Evolutionary conservation across 192 early-diverging fungal genomes (phyloP).

Genomic region (Backusella australiensis): DNA sequence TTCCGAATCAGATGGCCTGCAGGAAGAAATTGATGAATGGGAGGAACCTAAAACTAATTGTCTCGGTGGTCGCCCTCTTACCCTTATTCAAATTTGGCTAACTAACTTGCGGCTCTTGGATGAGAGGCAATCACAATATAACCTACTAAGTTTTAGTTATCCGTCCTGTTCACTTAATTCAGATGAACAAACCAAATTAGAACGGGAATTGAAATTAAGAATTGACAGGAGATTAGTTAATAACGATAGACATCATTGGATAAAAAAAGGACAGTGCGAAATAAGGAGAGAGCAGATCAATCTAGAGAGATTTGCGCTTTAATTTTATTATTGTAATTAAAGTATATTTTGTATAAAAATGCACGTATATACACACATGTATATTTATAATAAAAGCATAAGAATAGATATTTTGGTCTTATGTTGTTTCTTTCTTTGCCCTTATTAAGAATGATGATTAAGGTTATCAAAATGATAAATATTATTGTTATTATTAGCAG

Average conservation of each 20-base stretch:
- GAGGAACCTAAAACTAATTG: conserved; percentile 24
- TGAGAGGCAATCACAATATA: not conserved
- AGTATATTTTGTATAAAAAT: not conserved
- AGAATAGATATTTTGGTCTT: not conserved
- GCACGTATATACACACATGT: not conserved
- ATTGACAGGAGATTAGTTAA: not conserved
- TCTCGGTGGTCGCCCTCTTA: conserved; percentile 8
- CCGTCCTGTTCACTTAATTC: conserved; percentile 1
- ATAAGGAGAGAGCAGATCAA: conserved; percentile 16
- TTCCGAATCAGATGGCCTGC: not conserved
- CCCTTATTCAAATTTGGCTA: conserved; percentile 8
- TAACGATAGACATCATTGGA: not conserved
- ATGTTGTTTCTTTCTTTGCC: not conserved
- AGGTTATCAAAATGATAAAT: not conserved
- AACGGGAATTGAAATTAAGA: not conserved
- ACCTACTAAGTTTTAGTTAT: conserved; percentile 27
- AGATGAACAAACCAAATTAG: conserved; percentile 5
- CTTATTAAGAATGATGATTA: not conserved
- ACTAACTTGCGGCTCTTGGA: not conserved
- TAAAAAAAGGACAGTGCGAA: not conserved
- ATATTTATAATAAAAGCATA: not conserved
- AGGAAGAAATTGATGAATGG: conserved; percentile 29
- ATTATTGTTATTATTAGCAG: not conserved
- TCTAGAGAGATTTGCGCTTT: conserved; percentile 28
- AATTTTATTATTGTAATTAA: not conserved